Evolutionary conservation across 2,329 filamentous ascomycete genomes (phyloP), one percentile per base, ranked within the genome.

Genomic region (Hirsutella thompsonii): DNA sequence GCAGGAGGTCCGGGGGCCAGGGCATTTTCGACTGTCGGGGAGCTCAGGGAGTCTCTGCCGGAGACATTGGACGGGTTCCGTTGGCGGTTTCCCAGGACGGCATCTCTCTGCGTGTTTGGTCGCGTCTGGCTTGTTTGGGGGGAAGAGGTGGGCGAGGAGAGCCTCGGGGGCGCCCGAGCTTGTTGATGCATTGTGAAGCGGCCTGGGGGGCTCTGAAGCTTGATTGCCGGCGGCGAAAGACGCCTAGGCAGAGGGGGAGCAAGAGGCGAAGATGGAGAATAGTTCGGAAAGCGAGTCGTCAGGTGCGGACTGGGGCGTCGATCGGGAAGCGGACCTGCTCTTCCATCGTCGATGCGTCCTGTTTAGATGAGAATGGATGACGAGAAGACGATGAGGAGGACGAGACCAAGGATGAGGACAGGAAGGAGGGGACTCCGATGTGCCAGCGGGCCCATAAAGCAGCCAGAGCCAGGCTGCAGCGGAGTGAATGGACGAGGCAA

Each of bases 121-220:
- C 84, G 75, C 47, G 76, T 69, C 52, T 82, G 76, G 54, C 84
- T 86, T 45, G 83, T 80, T 57, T 81, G 76, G 40, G 81, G 74
- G 38, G 81, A 81, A 53, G 74, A 77, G 52, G 81, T 80, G 46
- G 86, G 80, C 46, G 85, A 87, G 46, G 81, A 74, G 54, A 78
- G 74, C 59, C 79, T 74, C 49, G 83, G 81, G 49, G 82, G 75
- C 47, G 79, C 75, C 53, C 89, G 80, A 52, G 84, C 81, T 64
- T 89, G 85, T 66, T 94, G 89, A 75, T 95, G 88, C 89, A 95
- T 95, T 11, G 2, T 28, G 33, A 18, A 14, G 3, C 13, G 32
- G n/a, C n/a, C n/a, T n/a, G n/a, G n/a, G n/a, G n/a, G n/a, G n/a
- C n/a, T n/a, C n/a, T n/a, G n/a, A n/a, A n/a, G n/a, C n/a, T n/a